Conservation (phyloP, 1,284 basidiomycete genomes). For the Mycena citricolor region DNA sequence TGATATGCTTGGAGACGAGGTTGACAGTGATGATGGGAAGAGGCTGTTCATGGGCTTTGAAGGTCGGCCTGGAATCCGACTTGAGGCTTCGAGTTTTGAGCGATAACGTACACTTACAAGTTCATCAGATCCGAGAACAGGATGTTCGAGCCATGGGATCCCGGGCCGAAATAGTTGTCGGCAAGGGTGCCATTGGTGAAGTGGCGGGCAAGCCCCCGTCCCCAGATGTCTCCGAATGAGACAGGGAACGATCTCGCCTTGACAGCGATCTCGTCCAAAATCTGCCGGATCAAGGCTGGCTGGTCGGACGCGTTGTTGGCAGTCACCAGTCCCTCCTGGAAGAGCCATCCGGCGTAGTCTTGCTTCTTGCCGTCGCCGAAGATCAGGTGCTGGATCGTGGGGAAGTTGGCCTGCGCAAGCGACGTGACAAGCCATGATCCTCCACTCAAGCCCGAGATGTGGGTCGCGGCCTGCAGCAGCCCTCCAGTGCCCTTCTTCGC, state of each 20-base stretch:
- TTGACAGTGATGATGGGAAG: constrained; percentile 17
- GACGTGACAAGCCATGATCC: constrained; percentile 19
- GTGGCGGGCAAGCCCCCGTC: constrained; percentile 10
- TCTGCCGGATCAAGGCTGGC: constrained; percentile 23
- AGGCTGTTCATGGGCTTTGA: constrained; percentile 13
- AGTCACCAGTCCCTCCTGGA: constrained; percentile 26
- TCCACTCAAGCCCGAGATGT: constrained; percentile 15
- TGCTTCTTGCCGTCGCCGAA: constrained; percentile 24
- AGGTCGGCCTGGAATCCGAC: constrained; percentile 16
- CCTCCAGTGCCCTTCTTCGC: constrained; percentile 15
- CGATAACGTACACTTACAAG: constrained; percentile 32
- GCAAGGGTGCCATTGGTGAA: constrained; percentile 21
- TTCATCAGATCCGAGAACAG: constrained; percentile 36
- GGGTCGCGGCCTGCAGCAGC: constrained; percentile 15
- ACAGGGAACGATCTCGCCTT: constrained; percentile 26
- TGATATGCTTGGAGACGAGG: constrained; percentile 16
- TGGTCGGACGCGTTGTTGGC: constrained; percentile 24
- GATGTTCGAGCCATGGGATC: constrained; percentile 36
- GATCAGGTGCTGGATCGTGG: constrained; percentile 14
- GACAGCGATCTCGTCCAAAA: constrained; percentile 32
- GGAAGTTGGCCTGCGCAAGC: constrained; percentile 18
- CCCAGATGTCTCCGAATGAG: constrained; percentile 3
- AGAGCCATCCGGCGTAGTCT: constrained; percentile 36
- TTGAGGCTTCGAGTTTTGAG: background rate
- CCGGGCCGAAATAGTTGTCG: constrained; percentile 33